Conservation (phyloP, 1,284 basidiomycete genomes). For the Rhodotorula sp. region DNA sequence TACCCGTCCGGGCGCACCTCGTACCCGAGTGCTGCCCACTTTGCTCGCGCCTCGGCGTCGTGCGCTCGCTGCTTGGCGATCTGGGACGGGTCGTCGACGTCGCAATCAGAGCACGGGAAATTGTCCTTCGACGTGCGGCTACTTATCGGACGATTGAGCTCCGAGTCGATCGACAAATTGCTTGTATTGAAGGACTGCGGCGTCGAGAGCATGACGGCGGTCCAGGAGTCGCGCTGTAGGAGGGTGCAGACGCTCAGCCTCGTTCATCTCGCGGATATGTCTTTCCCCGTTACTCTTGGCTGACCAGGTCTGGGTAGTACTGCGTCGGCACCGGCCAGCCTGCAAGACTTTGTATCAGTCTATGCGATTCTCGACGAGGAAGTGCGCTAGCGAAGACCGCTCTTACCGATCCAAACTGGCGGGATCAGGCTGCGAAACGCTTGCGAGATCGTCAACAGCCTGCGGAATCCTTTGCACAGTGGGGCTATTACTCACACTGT, state of each 20-base stretch:
- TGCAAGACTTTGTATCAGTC: not conserved
- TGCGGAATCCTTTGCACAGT: accelerated
- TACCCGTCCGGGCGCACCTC: constrained; percentile 29
- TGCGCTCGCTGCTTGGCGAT: not conserved
- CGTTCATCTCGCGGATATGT: too few species aligned
- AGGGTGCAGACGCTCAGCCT: too few species aligned
- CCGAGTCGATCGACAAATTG: not conserved
- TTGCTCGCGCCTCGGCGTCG: not conserved
- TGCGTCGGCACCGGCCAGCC: constrained; percentile 35
- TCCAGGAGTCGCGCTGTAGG: constrained; percentile 26
- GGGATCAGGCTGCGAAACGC: constrained; percentile 19
- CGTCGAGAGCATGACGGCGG: constrained; percentile 22
- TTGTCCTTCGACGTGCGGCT: constrained; percentile 7
- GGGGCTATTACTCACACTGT: not conserved
- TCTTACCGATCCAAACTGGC: constrained; percentile 32
- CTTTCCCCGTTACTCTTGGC: not conserved
- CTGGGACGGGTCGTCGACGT: constrained; percentile 11
- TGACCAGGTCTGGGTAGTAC: constrained; percentile 23
- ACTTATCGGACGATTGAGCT: constrained; percentile 11
- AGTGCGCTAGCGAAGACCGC: too few species aligned
- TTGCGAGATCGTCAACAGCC: not conserved
- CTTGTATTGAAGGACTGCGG: constrained; percentile 24
- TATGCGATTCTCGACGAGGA: too few species aligned
- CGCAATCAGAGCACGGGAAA: constrained; percentile 19
- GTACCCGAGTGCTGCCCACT: constrained; percentile 18